phyloP scores from a whole-genome alignment of 495 filamentous ascomycete species.

The Lindgomyces ingoldianus region DNA sequence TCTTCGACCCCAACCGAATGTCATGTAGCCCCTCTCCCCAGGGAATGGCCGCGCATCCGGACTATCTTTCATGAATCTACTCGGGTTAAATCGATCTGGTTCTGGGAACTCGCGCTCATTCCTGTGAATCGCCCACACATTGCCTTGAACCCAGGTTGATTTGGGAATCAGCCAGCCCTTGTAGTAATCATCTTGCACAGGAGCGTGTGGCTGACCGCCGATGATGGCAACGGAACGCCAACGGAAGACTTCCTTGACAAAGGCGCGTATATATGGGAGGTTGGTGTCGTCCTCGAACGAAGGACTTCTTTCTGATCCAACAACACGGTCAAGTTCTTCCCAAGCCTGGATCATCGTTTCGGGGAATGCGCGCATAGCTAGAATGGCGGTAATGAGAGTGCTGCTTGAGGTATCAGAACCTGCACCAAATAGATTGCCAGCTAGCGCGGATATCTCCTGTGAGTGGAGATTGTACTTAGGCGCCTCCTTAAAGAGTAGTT shows the following conservation, averaged over 20 bases:
- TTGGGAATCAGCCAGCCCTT: slow-evolving; percentile 45
- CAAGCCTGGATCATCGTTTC: slow-evolving; percentile 39
- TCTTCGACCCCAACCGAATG: slow-evolving; percentile 56
- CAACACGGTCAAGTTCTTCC: slow-evolving; percentile 45
- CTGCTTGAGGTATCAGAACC: slow-evolving; percentile 39
- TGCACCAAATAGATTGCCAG: slow-evolving; percentile 42
- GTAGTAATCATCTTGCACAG: slow-evolving; percentile 42
- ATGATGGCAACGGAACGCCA: slow-evolving; percentile 46
- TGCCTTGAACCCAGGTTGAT: slow-evolving; percentile 43
- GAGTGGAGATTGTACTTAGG: slow-evolving; percentile 46
- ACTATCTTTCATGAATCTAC: slow-evolving; percentile 41
- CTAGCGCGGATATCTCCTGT: slow-evolving; percentile 46
- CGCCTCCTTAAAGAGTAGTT: slow-evolving; percentile 46
- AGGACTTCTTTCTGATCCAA: slow-evolving; percentile 41
- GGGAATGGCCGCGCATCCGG: slow-evolving; percentile 54
- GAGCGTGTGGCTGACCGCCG: slow-evolving; percentile 45
- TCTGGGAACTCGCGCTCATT: slow-evolving; percentile 50
- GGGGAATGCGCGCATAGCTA: slow-evolving; percentile 45
- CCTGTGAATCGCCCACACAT: slow-evolving; percentile 50
- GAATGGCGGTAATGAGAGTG: slow-evolving; percentile 42
- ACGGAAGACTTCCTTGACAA: slow-evolving; percentile 44
- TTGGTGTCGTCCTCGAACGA: slow-evolving; percentile 40
- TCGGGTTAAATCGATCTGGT: slow-evolving; percentile 48
- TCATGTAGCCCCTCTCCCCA: slow-evolving; percentile 63
- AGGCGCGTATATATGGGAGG: slow-evolving; percentile 41